Conservation (phyloP, 1,284 basidiomycete genomes). For the Ganoderma lingzhi region DNA sequence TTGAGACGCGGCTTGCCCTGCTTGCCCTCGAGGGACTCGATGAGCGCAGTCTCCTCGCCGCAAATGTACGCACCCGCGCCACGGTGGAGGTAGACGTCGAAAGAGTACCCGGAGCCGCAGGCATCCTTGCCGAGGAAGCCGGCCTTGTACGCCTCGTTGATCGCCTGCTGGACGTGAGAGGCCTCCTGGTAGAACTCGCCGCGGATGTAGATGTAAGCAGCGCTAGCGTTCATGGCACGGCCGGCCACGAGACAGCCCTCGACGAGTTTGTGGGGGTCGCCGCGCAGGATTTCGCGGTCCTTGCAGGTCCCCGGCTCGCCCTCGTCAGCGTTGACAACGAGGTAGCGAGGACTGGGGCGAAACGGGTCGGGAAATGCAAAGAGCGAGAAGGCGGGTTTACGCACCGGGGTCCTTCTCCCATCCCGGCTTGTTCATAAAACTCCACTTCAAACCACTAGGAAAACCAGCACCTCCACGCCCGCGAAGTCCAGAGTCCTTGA, state of each 20-base stretch:
- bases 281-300: conserved; percentile 97
- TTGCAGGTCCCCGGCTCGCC: conserved; percentile 99
- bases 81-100: conserved; percentile 97
- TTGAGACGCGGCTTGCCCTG: conserved; percentile 98
- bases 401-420: conserved; percentile 95
- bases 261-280: conserved; percentile 97
- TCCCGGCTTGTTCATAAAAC: conserved; percentile 98
- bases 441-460: conserved; percentile 98
- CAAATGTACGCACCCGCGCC: conserved; percentile 99
- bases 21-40: conserved; percentile 97
- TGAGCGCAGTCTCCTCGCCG: conserved; percentile 98
- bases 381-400: conserved; percentile 28
- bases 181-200: conserved; percentile 99
- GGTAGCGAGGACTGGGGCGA: conserved; percentile 81
- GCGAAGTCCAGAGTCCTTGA: conserved; percentile 96
- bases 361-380: conserved; percentile 5
- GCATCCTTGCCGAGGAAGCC: conserved; percentile 95
- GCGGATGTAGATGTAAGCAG: conserved; percentile 99
- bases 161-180: conserved; percentile 92
- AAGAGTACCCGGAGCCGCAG: conserved; percentile 91
- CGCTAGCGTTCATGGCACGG: conserved; percentile 97
- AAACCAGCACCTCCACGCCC: conserved; percentile 98
- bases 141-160: conserved; percentile 93
- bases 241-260: conserved; percentile 98
- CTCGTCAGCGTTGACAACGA: conserved; percentile 98